Percentiles rank a stretch among this genome's conserved stretches.
Evolutionary conservation across 352 stramenopile genomes (phyloP).

Genomic region (Peronospora farinosa): DNA sequence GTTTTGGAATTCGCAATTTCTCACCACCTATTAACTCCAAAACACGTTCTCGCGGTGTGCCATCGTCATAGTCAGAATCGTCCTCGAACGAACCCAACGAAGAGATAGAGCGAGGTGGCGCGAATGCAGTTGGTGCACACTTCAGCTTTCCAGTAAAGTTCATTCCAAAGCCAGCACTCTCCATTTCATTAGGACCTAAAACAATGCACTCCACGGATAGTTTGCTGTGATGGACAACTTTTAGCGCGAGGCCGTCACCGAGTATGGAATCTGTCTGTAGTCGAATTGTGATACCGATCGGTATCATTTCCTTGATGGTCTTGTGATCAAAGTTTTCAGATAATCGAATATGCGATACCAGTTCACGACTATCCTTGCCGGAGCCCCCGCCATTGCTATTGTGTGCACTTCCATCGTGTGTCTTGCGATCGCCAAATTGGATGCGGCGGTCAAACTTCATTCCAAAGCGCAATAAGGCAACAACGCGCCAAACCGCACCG

Average conservation of each 20-base stretch:
- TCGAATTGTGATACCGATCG: constrained; percentile 75
- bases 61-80: constrained; percentile 26
- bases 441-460: constrained; percentile 86
- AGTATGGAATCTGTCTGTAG: constrained; percentile 75
- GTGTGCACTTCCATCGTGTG: constrained; percentile 20
- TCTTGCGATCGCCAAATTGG: constrained; percentile 61
- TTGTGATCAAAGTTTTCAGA: constrained; percentile 88
- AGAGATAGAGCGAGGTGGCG: constrained; percentile 30
- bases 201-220: constrained; percentile 82
- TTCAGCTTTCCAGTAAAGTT: constrained; percentile 10
- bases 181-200: constrained; percentile 42
- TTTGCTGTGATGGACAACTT: constrained; percentile 79
- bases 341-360: constrained; percentile 72
- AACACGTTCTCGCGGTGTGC: constrained; percentile 40
- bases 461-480: constrained; percentile 79
- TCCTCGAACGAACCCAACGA: constrained; percentile 41
- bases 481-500: constrained; percentile 79
- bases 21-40: constrained; percentile 80
- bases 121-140: constrained; percentile 15
- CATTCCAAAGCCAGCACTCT: constrained; percentile 1
- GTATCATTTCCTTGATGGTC: constrained; percentile 87
- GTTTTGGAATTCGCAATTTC: constrained; percentile 73
- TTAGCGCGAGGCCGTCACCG: constrained; percentile 63
- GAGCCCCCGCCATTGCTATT: constrained; percentile 8
- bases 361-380: constrained; percentile 32